These are phyloP conservation scores for Sicyos baderoa DNA, from an alignment of 306 rosid species.

Conservation along the genomic window DNA sequence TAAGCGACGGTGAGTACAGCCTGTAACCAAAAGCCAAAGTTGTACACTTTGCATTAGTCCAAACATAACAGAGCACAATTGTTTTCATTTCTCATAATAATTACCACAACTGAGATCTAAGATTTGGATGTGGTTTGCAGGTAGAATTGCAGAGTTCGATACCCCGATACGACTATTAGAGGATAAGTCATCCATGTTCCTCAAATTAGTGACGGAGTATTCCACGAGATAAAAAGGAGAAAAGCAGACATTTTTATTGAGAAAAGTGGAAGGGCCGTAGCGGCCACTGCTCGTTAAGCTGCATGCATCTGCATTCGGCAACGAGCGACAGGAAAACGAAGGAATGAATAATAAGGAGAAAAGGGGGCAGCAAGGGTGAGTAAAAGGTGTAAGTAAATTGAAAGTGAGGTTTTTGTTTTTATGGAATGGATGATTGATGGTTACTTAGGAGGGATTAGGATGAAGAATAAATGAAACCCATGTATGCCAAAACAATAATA, in stretches of 20 bases:
- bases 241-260: conserved; percentile 40
- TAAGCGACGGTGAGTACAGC: conserved; percentile 69
- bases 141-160: conserved; percentile 78
- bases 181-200: conserved; percentile 82
- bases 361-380: conserved; percentile 21
- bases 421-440: conserved; percentile 30
- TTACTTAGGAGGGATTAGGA: neutral
- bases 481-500: conserved; percentile 29
- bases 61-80: neutral
- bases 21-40: neutral
- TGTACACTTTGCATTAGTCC: neutral
- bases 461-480: conserved; percentile 31
- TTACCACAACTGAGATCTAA: neutral
- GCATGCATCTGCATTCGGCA: conserved; percentile 33
- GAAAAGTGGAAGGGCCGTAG: conserved; percentile 27
- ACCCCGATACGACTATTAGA: conserved; percentile 65
- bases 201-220: conserved; percentile 75
- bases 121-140: conserved; percentile 37
- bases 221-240: conserved; percentile 69
- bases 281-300: conserved; percentile 21
- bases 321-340: neutral
- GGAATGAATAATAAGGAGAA: conserved; percentile 16
- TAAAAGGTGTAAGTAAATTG: conserved; percentile 15
- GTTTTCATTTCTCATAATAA: neutral
- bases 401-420: conserved; percentile 15